A percentile compares a stretch with the other conserved stretches of the same genome.
Evolutionary conservation across 164 flowering plant species (phyloP).

Genomic region (Liriodendron chinense): DNA sequence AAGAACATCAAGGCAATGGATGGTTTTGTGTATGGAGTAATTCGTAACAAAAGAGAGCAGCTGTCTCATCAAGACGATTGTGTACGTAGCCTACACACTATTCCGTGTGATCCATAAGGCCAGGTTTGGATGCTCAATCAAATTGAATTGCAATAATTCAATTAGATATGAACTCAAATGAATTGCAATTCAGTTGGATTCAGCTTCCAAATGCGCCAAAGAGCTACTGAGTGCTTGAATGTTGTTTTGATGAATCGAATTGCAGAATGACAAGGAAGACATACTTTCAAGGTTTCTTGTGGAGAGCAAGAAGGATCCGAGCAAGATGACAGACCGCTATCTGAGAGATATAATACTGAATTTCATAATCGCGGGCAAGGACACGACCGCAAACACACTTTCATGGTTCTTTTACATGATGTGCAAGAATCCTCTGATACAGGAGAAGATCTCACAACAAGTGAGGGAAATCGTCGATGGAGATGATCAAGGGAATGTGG

Average conservation of each 20-base stretch:
- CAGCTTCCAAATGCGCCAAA: background rate
- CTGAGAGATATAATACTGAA: constrained; percentile 48
- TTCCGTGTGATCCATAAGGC: no score
- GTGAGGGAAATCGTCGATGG: constrained; percentile 20
- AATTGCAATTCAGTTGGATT: no score
- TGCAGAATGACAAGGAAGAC: constrained; percentile 36
- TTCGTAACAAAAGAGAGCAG: constrained; percentile 36
- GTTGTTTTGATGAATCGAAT: background rate
- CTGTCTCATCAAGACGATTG: constrained; percentile 20
- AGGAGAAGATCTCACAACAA: constrained; percentile 44
- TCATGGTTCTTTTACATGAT: constrained; percentile 59
- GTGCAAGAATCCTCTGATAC: constrained; percentile 49
- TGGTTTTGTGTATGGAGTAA: constrained; percentile 42
- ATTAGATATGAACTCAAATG: background rate
- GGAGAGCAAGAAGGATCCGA: constrained; percentile 40
- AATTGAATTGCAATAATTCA: background rate
- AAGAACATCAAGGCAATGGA: constrained; percentile 45
- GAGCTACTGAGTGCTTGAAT: background rate
- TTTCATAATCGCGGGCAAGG: constrained; percentile 56
- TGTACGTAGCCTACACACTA: constrained; percentile 26
- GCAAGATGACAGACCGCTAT: constrained; percentile 35
- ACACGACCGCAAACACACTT: constrained; percentile 43
- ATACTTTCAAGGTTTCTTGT: constrained; percentile 51
- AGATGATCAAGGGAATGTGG: background rate
- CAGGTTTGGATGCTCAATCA: background rate